phyloP scores from a whole-genome alignment of 345 rosid genomes.

The Gossypium longicalyx region DNA sequence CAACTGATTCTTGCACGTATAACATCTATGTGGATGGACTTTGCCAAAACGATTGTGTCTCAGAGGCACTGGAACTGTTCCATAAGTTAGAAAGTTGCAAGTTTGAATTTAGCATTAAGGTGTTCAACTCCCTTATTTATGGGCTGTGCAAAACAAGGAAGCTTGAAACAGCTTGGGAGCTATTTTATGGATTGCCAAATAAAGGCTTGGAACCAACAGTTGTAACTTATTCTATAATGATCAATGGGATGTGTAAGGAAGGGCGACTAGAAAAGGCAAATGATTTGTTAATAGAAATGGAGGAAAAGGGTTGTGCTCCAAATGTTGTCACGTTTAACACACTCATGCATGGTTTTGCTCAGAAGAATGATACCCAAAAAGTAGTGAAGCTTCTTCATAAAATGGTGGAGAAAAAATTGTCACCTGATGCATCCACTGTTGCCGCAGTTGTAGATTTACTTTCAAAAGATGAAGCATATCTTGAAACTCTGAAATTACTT shows the following conservation, averaged over 20 bases:
- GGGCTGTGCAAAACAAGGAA: conserved; percentile 34
- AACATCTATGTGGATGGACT: conserved; percentile 19
- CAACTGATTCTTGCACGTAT: conserved; percentile 13
- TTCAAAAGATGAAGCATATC: conserved; percentile 24
- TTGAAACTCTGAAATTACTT: conserved; percentile 22
- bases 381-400: conserved; percentile 21
- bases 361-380: background rate
- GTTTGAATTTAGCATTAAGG: conserved; percentile 19
- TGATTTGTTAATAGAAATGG: conserved; percentile 28
- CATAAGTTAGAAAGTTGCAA: conserved; percentile 10
- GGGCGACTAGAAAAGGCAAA: conserved; percentile 26
- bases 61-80: conserved; percentile 24
- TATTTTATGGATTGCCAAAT: conserved; percentile 22
- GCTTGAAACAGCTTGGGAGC: conserved; percentile 30
- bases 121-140: conserved; percentile 27
- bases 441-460: conserved; percentile 26
- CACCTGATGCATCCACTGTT: conserved; percentile 20
- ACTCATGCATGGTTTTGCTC: conserved; percentile 16
- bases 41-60: conserved; percentile 19
- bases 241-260: conserved; percentile 26
- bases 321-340: conserved; percentile 23
- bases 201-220: conserved; percentile 29
- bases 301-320: conserved; percentile 24
- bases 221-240: conserved; percentile 27
- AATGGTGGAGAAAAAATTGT: conserved; percentile 33